These are phyloP conservation scores for Sporothrix pseudoabietina DNA, from an alignment of 2,329 filamentous ascomycete species.

Conservation along the genomic window DNA sequence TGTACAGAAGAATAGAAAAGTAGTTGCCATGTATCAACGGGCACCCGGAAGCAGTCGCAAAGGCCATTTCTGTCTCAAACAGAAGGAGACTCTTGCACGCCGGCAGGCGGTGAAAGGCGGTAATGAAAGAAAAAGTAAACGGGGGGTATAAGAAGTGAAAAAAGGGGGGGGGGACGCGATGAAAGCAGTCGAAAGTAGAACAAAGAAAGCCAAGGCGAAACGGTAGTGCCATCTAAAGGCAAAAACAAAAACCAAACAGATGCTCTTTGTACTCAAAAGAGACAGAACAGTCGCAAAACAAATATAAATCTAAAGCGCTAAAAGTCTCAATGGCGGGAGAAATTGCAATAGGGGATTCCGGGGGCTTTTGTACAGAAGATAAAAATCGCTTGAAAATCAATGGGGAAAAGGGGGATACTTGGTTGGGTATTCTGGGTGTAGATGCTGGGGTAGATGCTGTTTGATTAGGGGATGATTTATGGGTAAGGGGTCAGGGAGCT, in stretches of 20 bases:
- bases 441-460: not conserved
- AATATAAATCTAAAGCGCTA: not conserved
- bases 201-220: not conserved
- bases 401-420: not conserved
- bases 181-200: constrained; percentile 9
- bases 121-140: not conserved
- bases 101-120: constrained; percentile 3
- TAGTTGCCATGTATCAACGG: not conserved
- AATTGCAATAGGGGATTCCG: not conserved
- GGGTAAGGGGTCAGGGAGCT: not conserved
- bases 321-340: not conserved
- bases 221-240: not conserved
- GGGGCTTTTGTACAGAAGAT: constrained; percentile 8
- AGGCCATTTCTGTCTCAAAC: not conserved
- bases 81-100: not conserved
- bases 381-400: constrained; percentile 7
- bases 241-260: constrained; percentile 2
- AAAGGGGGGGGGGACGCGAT: not conserved
- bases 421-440: constrained; percentile 3
- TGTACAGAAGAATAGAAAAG: constrained; percentile 13
- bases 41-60: constrained; percentile 21
- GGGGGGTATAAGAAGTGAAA: not conserved
- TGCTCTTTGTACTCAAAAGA: not conserved
- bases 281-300: not conserved
- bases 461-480: not conserved